Conservation (phyloP, 1,284 basidiomycete genomes). For the Ceratobasidium sp. region DNA sequence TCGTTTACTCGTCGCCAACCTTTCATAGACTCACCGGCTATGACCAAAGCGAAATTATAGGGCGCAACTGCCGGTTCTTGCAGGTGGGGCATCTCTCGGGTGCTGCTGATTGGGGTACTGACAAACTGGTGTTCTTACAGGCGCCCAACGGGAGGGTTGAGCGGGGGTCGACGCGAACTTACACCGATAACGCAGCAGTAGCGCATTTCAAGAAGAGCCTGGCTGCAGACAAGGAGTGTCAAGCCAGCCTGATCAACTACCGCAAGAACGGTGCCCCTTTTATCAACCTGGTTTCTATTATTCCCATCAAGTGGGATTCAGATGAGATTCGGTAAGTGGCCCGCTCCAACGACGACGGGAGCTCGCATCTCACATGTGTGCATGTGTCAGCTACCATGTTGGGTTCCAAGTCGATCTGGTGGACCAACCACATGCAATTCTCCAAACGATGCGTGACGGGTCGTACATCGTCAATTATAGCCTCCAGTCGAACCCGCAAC, state of each 20-base stretch:
- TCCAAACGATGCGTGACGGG: constrained; percentile 80
- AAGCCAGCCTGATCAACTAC: constrained; percentile 89
- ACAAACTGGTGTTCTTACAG: constrained; percentile 60
- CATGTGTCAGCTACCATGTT: constrained; percentile 78
- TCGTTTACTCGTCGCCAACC: constrained; percentile 86
- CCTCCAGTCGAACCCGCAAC: constrained; percentile 52
- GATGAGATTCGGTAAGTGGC: constrained; percentile 57
- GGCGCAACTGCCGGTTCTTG: constrained; percentile 86
- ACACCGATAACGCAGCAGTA: constrained; percentile 77
- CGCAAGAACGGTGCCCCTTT: constrained; percentile 87
- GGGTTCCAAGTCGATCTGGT: constrained; percentile 91
- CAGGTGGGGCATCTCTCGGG: constrained; percentile 43
- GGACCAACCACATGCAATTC: constrained; percentile 85
- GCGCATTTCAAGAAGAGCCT: constrained; percentile 73
- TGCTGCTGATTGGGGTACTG: not conserved
- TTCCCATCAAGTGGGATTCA: constrained; percentile 72
- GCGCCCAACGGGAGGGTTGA: constrained; percentile 73
- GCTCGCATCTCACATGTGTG: constrained; percentile 10
- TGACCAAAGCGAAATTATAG: constrained; percentile 78
- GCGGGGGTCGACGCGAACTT: constrained; percentile 72
- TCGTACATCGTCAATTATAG: constrained; percentile 71
- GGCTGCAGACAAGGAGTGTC: constrained; percentile 82
- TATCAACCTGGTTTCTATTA: constrained; percentile 85
- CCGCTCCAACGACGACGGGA: not conserved
- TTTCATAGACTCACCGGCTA: constrained; percentile 78